These are phyloP conservation scores for Pseudonitzschia multiseries DNA, from an alignment of 108 stramenopile species.

Conservation along the genomic window DNA sequence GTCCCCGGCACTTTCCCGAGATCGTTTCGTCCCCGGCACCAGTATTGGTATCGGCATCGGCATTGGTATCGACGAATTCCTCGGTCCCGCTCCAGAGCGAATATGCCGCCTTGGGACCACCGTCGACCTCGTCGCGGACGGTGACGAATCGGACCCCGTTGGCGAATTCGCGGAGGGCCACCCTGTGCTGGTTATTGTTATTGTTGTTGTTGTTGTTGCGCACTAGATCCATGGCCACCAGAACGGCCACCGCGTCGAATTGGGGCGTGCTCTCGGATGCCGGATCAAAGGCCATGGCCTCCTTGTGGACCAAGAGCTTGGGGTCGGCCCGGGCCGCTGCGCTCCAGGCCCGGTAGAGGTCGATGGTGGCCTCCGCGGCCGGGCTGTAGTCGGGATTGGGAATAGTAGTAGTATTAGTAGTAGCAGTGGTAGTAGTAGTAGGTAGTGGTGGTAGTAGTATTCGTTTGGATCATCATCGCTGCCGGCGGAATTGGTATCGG, in stretches of 20 bases:
- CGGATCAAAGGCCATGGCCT: constrained; percentile 36
- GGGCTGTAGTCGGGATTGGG: neutral
- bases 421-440: no score
- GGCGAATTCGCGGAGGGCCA: constrained; percentile 2
- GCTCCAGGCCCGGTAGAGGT: constrained; percentile 29
- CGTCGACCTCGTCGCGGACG: constrained; percentile 17
- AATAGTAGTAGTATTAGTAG: no score
- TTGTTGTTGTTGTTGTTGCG: no score
- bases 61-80: neutral
- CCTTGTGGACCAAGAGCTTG: constrained; percentile 16
- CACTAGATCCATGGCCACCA: constrained; percentile 31
- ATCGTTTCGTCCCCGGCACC: no score
- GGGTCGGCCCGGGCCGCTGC: constrained; percentile 19
- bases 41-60: neutral
- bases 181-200: neutral
- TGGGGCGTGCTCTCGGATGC: constrained; percentile 30
- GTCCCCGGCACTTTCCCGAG: constrained; percentile 4
- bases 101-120: constrained; percentile 23
- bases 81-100: constrained; percentile 14
- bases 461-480: neutral
- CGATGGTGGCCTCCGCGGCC: constrained; percentile 17
- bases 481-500: neutral
- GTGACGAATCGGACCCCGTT: constrained; percentile 2
- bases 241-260: constrained; percentile 33
- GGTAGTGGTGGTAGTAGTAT: no score